These are phyloP conservation scores for sunflower (Helianthus annuus) DNA, from an alignment of 129 eudicot species.

Conservation along the genomic window DNA sequence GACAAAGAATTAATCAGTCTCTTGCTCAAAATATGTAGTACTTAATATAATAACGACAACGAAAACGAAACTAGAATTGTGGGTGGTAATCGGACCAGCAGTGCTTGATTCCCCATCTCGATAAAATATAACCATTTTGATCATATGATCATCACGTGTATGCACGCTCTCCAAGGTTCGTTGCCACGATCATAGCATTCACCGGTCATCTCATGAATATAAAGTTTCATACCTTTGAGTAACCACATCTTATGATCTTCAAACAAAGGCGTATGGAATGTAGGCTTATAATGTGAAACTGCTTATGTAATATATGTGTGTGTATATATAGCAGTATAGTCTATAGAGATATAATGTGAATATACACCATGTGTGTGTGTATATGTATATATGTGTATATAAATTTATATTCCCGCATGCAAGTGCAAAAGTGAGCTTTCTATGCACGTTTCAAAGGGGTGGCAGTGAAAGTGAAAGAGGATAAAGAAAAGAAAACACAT, in stretches of 20 bases:
- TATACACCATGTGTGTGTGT: background rate
- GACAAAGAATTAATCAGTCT: slow-evolving; percentile 20
- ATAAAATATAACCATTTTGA: slow-evolving; percentile 25
- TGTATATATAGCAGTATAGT: background rate
- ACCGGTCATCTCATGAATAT: background rate
- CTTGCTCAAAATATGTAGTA: background rate
- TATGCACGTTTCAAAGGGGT: slow-evolving; percentile 39
- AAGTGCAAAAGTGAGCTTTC: slow-evolving; percentile 41
- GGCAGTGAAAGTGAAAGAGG: slow-evolving; percentile 18
- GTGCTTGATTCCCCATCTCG: slow-evolving; percentile 40
- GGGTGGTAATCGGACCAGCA: slow-evolving; percentile 37
- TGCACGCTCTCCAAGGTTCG: slow-evolving; percentile 19
- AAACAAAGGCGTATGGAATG: slow-evolving; percentile 2
- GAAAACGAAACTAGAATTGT: background rate
- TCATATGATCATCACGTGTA: slow-evolving; percentile 5
- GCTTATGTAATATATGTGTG: background rate
- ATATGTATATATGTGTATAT: background rate
- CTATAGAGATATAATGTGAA: background rate
- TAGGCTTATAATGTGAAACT: background rate
- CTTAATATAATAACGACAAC: background rate
- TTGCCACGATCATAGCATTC: slow-evolving; percentile 24
- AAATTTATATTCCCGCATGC: slow-evolving; percentile 42
- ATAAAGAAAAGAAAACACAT: background rate
- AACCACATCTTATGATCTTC: slow-evolving; percentile 10
- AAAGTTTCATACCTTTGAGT: slow-evolving; percentile 6